These are phyloP conservation scores for Lichtheimia hyalospora DNA, from an alignment of 371 early-diverging fungal species.

Conservation along the genomic window DNA sequence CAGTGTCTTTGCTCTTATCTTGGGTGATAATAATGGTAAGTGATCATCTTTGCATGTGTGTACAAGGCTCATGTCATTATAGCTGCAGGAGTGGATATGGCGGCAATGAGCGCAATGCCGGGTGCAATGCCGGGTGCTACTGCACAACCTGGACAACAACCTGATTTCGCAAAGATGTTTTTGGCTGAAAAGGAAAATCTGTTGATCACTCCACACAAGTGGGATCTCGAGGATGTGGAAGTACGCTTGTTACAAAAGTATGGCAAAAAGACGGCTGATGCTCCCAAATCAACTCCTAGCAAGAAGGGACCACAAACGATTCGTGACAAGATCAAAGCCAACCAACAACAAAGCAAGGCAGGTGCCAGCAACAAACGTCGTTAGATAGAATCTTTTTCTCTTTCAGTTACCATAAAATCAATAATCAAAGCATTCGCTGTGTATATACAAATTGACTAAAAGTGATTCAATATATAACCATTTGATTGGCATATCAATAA, in stretches of 20 bases:
- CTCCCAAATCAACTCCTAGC: background rate
- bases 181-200: constrained; percentile 88
- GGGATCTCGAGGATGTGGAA: constrained; percentile 85
- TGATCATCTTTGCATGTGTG: background rate
- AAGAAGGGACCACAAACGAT: constrained; percentile 21
- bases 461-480: too few species aligned
- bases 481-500: too few species aligned
- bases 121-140: constrained; percentile 32
- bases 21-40: constrained; percentile 87
- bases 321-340: constrained; percentile 28
- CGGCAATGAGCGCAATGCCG: constrained; percentile 77
- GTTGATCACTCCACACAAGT: constrained; percentile 78
- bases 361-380: constrained; percentile 29
- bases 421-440: too few species aligned
- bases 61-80: background rate
- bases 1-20: constrained; percentile 86
- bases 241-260: constrained; percentile 79
- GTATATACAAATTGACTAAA: too few species aligned
- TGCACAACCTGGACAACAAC: constrained; percentile 73
- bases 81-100: constrained; percentile 92
- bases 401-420: too few species aligned
- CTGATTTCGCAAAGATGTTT: constrained; percentile 85
- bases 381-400: background rate
- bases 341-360: constrained; percentile 20
- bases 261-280: constrained; percentile 42